A percentile compares a stretch with the other conserved stretches of the same genome.
Evolutionary conservation across 1,284 basidiomycete species (phyloP).

Genomic region (Mycena citricolor): DNA sequence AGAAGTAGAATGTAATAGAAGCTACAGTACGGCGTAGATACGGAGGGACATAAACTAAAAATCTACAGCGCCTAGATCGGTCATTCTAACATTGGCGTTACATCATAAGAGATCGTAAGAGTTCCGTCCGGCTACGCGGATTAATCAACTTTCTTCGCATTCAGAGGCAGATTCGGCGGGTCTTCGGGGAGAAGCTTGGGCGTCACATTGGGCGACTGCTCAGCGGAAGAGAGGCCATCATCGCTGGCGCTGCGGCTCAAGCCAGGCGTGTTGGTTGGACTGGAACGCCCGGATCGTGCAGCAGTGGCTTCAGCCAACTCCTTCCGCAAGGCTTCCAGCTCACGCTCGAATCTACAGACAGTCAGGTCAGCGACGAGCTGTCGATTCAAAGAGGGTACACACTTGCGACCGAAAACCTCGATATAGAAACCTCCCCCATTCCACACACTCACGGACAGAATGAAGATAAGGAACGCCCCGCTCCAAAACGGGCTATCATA

Average conservation of each 20-base stretch:
- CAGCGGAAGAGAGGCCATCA: slow-evolving; percentile 40
- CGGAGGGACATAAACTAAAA: too few relatives aligned
- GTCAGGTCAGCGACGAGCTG: slow-evolving; percentile 16
- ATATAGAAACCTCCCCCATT: slow-evolving; percentile 88
- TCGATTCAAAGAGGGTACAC: slow-evolving; percentile 39
- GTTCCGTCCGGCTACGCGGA: too few relatives aligned
- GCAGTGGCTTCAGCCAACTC: slow-evolving; percentile 69
- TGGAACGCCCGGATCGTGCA: slow-evolving; percentile 47
- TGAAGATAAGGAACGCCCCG: slow-evolving; percentile 70
- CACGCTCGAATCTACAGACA: slow-evolving; percentile 82
- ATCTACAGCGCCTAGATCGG: too few relatives aligned
- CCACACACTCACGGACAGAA: slow-evolving; percentile 84
- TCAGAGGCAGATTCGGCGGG: slow-evolving; percentile 14
- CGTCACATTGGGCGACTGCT: slow-evolving; percentile 21
- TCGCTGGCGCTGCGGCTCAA: slow-evolving; percentile 36
- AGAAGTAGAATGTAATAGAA: too few relatives aligned
- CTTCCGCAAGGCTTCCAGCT: slow-evolving; percentile 84
- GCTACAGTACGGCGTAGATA: too few relatives aligned
- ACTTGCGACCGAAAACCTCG: slow-evolving; percentile 95
- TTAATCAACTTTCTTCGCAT: too few relatives aligned
- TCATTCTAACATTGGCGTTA: too few relatives aligned
- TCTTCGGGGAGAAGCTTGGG: slow-evolving; percentile 23
- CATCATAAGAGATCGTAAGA: too few relatives aligned
- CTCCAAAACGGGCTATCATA: slow-evolving; percentile 79
- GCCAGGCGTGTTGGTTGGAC: slow-evolving; percentile 40